Percentiles rank a stretch among this genome's conserved stretches.
phyloP scores from a whole-genome alignment of 768 basidiomycete genomes.

The Rhizopogon roseolus region DNA sequence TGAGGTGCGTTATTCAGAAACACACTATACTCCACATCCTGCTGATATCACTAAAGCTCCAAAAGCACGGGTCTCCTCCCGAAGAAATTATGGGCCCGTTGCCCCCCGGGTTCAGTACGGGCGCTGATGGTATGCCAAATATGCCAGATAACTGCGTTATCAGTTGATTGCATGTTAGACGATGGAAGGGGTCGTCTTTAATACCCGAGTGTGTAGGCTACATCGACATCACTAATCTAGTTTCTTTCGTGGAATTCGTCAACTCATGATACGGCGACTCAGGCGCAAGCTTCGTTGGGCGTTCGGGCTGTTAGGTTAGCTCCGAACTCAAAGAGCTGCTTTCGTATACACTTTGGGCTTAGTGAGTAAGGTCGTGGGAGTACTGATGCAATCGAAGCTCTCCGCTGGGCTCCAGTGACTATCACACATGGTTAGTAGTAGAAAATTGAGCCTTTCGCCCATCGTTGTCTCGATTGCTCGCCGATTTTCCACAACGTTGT shows the following conservation, averaged over 20 bases:
- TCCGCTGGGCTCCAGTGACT: no score
- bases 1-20: conserved; percentile 42
- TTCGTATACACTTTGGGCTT: no score
- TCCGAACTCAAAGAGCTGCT: no score
- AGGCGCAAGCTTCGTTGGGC: neutral
- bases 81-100: conserved; percentile 79
- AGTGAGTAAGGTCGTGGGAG: no score
- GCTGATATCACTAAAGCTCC: conserved; percentile 47
- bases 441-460: no score
- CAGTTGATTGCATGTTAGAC: neutral
- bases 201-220: neutral
- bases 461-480: no score
- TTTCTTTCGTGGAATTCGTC: neutral
- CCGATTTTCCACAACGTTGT: no score
- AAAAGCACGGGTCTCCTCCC: conserved; percentile 74
- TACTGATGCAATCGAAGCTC: no score
- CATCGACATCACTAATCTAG: neutral
- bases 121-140: conserved; percentile 49
- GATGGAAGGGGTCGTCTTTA: neutral
- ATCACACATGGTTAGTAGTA: no score
- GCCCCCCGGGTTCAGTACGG: conserved; percentile 62
- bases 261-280: neutral
- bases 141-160: conserved; percentile 28
- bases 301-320: neutral
- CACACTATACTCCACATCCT: neutral